Evolutionary conservation across 2,329 filamentous ascomycete genomes (phyloP).

Genomic region (Arthrobotrys iridis): DNA sequence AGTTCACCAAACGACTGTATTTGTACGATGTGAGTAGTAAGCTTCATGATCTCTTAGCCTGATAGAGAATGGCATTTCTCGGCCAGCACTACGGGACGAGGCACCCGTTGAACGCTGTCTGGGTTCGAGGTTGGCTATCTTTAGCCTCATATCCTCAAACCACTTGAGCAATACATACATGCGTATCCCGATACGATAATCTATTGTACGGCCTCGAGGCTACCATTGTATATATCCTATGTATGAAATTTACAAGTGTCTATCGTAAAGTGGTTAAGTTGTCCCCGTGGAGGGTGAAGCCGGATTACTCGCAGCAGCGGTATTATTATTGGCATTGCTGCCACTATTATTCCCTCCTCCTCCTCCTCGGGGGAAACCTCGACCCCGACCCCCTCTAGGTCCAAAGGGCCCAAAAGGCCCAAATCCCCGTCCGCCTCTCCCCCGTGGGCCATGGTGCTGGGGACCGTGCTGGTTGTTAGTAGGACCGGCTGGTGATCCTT

Average conservation of each 20-base stretch:
- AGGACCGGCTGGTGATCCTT: slow-evolving; percentile 52
- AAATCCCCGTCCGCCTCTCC: slow-evolving; percentile 46
- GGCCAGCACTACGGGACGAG: neutral
- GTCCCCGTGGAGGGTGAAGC: slow-evolving; percentile 9
- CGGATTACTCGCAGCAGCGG: neutral
- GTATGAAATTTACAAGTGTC: neutral
- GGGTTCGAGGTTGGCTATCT: too few species aligned
- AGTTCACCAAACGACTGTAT: slow-evolving; percentile 12
- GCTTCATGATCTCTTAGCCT: neutral
- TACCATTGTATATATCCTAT: too few species aligned
- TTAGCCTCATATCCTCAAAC: neutral
- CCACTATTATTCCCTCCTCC: slow-evolving; percentile 44
- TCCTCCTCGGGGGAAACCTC: slow-evolving; percentile 52
- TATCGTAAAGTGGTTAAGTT: neutral
- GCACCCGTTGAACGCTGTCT: neutral
- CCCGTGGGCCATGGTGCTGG: slow-evolving; percentile 32
- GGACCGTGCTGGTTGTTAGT: slow-evolving; percentile 21
- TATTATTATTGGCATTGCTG: slow-evolving; percentile 52
- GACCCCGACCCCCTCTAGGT: slow-evolving; percentile 54
- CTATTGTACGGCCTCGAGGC: too few species aligned
- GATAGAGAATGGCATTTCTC: neutral
- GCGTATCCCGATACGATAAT: slow-evolving; percentile 28
- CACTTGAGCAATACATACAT: slow-evolving; percentile 7
- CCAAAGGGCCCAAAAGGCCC: slow-evolving; percentile 35
- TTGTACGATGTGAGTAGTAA: slow-evolving; percentile 36